Evolutionary conservation across 164 flowering plant genomes (phyloP).

Genomic region (Vitis rupestris): DNA sequence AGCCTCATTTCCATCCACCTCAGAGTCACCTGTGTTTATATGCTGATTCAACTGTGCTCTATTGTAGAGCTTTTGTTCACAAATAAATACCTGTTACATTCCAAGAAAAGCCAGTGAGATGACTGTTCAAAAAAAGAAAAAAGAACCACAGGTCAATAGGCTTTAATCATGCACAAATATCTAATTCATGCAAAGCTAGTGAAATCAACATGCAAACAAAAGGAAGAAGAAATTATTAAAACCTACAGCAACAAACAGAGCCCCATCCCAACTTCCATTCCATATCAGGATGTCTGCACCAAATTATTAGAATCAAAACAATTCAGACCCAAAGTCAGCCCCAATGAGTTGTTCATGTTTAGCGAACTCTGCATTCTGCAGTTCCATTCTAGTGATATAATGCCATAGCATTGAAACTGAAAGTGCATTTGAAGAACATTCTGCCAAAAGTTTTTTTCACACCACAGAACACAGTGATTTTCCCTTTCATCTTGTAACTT

Average conservation of each 20-base stretch:
- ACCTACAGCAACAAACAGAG: not conserved
- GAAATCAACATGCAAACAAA: not conserved
- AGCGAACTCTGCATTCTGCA: not conserved
- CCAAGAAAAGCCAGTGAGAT: not conserved
- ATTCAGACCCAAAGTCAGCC: not conserved
- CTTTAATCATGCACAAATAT: no score
- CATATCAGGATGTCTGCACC: not conserved
- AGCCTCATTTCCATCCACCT: slow-evolving; percentile 92
- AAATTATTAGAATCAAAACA: not conserved
- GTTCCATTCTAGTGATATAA: not conserved
- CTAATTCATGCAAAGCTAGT: no score
- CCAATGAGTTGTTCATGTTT: not conserved
- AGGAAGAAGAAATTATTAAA: not conserved
- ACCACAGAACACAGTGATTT: no score
- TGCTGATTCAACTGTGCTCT: slow-evolving; percentile 82
- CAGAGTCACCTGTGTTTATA: slow-evolving; percentile 79
- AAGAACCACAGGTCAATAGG: no score
- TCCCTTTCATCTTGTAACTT: no score
- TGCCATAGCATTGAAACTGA: not conserved
- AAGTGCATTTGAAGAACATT: not conserved
- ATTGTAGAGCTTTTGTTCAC: slow-evolving; percentile 91
- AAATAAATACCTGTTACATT: slow-evolving; percentile 71
- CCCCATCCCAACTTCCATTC: not conserved
- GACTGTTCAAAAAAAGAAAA: no score
- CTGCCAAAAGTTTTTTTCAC: no score